Base-by-base conservation (phyloP, 2,329 filamentous ascomycete species). In the Paramyrothecium sp. region DNA sequence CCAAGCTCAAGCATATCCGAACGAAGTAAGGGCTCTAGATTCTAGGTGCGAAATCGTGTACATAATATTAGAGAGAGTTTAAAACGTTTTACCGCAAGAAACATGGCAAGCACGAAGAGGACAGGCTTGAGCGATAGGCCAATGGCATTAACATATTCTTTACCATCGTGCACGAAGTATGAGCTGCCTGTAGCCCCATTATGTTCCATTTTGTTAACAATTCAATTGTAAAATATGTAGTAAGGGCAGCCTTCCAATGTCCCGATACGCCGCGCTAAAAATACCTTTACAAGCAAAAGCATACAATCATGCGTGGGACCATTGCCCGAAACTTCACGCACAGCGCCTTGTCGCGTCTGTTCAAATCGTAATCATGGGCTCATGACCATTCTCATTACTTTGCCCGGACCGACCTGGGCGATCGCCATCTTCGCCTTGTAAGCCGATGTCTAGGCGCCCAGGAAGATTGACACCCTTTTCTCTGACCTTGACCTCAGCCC, bases 1-100 rank as follows among this genome's bases (percentile, higher is more conserved):
- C 86, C 76, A 95, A 94, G 84, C 80, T 98, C 73, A 98, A 97
- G 84, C 85, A 89, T 69, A 86, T 93, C 73, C 84, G 89, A 69
- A 90, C 90, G 63, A 94, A 94, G 78, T 94, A 87, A 77, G 53
- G 30, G 53, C 30, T 30, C 5, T 3, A 12, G 13, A 44, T 16
- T 7, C 38, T 44, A 38, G 51, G 56, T 54, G 19, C 44, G 56
- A 58, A 55, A 55, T 57, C 55, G 47, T 69, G 67, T 71, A 72
- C 61, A 68, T 68, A 73, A 56, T 55, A 51, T 66, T 59, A 62
- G 56, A 57, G 48, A 60, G 57, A 59, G 60, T 65, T 48, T 52
- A 57, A 59, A 54, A 50, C 33, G 53, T 53, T 50, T 30, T 52
- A 54, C 34, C 48, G 20, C 26, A 52, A 51, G 34, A 26, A 56